Base-by-base conservation (phyloP, 1,284 basidiomycete genomes). In the Leccinum griseonigrum region DNA sequence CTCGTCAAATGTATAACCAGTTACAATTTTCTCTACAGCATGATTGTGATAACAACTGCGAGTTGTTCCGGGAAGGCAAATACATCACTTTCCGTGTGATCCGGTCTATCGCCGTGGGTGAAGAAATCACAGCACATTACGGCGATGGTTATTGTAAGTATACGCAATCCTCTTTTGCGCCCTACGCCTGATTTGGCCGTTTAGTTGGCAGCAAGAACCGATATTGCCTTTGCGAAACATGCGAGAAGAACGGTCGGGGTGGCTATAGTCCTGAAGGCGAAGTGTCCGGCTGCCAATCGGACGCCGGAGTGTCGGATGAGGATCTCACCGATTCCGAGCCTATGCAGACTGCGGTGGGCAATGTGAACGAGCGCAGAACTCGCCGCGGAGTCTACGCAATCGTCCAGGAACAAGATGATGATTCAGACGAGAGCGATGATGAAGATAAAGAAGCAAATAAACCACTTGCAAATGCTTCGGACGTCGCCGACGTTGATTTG, bases 71-170 rank as follows among this genome's bases (percentile, higher is more conserved):
- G 57, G 87, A 91, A 76, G 94, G 93, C 43, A 84, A 86, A 69
- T 92, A 92, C 73, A 95, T 97, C 77, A 91, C 91, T 29, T 97
- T 97, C 78, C 87, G 92, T 56, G 90, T 91, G 61, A 81, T 94
- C 71, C 87, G 87, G 73, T 84, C 88, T 59, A 95, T 97, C 69
- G 78, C 81, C 40, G 78, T 88, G 29, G 92, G 92, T 57, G 92
- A 96, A 74, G 94, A 95, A 74, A 87, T 95, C 61, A 94, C 92
- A 28, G 90, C 90, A 48, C 90, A 91, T 72, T 94, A 93, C 72
- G 91, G 91, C 50, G 88, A 92, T 73, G 87, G 87, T 51, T 93
- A 93, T 74, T 92, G 91, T 92, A 70, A 77, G 87, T 84, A 16
- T 57, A 59, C 40, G n/a, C 29, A 28, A 46, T 55, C 6, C 54